phyloP scores from a whole-genome alignment of 805 yeast species.

The Candida berthetii region DNA sequence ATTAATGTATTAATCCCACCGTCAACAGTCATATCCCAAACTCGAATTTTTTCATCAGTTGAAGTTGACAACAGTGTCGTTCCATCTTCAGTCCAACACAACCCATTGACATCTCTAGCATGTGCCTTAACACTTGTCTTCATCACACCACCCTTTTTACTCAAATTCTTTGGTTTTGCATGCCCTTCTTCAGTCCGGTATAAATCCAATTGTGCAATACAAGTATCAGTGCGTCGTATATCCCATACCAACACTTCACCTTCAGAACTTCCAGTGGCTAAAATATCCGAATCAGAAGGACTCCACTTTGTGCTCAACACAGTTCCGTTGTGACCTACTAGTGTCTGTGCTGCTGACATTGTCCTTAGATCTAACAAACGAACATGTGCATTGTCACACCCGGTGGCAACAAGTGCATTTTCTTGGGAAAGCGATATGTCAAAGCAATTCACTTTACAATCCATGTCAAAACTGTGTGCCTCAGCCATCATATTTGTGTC shows the following conservation, averaged over 20 bases:
- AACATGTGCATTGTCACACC: conserved; percentile 62
- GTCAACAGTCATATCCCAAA: conserved; percentile 65
- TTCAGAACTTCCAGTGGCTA: conserved; percentile 77
- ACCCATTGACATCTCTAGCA: conserved; percentile 70
- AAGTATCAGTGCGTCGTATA: conserved; percentile 59
- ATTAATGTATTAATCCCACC: conserved; percentile 51
- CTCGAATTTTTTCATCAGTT: conserved; percentile 70
- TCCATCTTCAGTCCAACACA: conserved; percentile 70
- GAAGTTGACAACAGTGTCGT: conserved; percentile 60
- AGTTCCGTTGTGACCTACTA: conserved; percentile 47
- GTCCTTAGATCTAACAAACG: conserved; percentile 70
- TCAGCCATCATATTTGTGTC: conserved; percentile 62
- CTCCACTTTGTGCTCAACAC: conserved; percentile 70
- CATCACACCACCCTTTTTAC: conserved; percentile 14
- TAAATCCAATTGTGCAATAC: conserved; percentile 59
- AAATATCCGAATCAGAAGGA: conserved; percentile 50
- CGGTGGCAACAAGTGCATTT: conserved; percentile 60
- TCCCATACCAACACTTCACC: conserved; percentile 88
- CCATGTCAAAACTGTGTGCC: conserved; percentile 61
- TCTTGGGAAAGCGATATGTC: conserved; percentile 46
- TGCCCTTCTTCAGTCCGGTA: conserved; percentile 30
- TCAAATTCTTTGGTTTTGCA: conserved; percentile 12
- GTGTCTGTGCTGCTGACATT: conserved; percentile 65
- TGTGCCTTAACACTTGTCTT: conserved; percentile 51
- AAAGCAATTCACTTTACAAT: conserved; percentile 56